A percentile compares a stretch with the other conserved stretches of the same genome.
These are phyloP conservation scores for Candida adriatica DNA, from an alignment of 805 yeast species.

Conservation along the genomic window DNA sequence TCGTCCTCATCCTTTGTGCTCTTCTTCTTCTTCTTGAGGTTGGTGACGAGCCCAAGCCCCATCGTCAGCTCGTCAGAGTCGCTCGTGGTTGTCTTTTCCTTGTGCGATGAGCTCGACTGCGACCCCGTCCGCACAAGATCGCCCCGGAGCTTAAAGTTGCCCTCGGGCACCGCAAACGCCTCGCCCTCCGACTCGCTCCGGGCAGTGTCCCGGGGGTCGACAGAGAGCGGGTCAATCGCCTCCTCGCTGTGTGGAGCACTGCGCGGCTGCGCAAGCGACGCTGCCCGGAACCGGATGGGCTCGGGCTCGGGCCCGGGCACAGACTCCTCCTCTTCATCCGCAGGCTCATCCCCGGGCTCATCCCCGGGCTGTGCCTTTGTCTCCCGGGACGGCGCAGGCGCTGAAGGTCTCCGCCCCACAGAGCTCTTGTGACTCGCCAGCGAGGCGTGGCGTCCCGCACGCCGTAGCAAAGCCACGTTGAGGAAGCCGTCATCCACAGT, in stretches of 20 bases:
- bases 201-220: slow-evolving; percentile 9
- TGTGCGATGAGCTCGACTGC: slow-evolving; percentile 10
- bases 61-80: slow-evolving; percentile 23
- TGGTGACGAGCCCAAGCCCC: slow-evolving; percentile 21
- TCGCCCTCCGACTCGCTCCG: slow-evolving; percentile 12
- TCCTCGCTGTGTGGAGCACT: slow-evolving; percentile 13
- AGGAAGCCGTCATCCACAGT: slow-evolving; percentile 61
- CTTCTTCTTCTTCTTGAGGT: slow-evolving; percentile 15
- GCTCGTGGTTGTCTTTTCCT: slow-evolving; percentile 19
- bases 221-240: slow-evolving; percentile 17
- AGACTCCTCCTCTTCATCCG: slow-evolving; percentile 5
- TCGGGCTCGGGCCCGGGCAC: slow-evolving; percentile 3
- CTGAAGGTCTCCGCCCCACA: slow-evolving; percentile 7
- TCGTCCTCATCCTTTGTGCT: slow-evolving; percentile 12
- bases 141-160: slow-evolving; percentile 12
- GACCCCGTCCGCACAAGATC: slow-evolving; percentile 3
- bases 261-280: slow-evolving; percentile 12
- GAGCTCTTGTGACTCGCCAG: slow-evolving; percentile 4
- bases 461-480: slow-evolving; percentile 47
- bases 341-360: slow-evolving; percentile 8
- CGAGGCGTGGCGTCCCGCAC: slow-evolving; percentile 29
- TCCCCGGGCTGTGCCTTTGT: slow-evolving; percentile 22
- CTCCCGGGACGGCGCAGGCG: slow-evolving; percentile 14
- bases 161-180: slow-evolving; percentile 20
- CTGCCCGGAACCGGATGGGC: slow-evolving; percentile 16